These are phyloP conservation scores for Phytopythium montanum DNA, from an alignment of 352 stramenopile genomes.

Conservation along the genomic window DNA sequence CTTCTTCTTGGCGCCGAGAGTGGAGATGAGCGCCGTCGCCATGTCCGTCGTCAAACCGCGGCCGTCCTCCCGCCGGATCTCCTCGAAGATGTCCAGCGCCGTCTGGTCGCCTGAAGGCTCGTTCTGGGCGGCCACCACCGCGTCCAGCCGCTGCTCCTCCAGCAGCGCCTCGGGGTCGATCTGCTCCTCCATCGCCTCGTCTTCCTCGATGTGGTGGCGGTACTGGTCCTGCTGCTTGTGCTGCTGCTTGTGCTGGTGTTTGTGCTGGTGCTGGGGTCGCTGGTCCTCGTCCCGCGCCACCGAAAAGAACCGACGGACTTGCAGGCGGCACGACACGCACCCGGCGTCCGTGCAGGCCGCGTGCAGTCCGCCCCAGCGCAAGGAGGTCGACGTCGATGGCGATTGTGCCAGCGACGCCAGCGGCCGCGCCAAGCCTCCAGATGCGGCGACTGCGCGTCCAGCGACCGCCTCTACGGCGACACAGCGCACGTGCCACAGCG, in stretches of 20 bases:
- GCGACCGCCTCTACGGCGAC: neutral
- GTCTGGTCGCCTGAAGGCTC: constrained; percentile 31
- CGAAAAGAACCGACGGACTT: constrained; percentile 17
- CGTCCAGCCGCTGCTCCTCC: constrained; percentile 15
- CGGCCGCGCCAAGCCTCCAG: neutral
- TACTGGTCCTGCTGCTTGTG: no score
- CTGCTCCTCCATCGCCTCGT: constrained; percentile 15
- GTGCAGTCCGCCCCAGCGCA: neutral
- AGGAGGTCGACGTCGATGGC: neutral
- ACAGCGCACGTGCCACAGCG: constrained; percentile 9
- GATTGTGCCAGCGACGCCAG: neutral
- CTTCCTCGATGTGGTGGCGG: constrained; percentile 6
- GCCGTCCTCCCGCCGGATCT: constrained; percentile 33
- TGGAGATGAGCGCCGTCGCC: constrained; percentile 59
- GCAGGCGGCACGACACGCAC: constrained; percentile 1
- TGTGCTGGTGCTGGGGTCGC: neutral
- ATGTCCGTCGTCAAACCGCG: constrained; percentile 37
- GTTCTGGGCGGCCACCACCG: constrained; percentile 25
- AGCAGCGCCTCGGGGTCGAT: constrained; percentile 21
- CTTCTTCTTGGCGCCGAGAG: constrained; percentile 39
- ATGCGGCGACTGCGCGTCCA: no score
- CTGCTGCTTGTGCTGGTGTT: no score
- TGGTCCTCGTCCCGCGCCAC: constrained; percentile 11
- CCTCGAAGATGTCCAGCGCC: constrained; percentile 49
- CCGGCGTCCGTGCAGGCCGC: neutral